These are phyloP conservation scores for Cladosporium cucumerinum DNA, from an alignment of 2,329 filamentous ascomycete genomes.

Conservation along the genomic window DNA sequence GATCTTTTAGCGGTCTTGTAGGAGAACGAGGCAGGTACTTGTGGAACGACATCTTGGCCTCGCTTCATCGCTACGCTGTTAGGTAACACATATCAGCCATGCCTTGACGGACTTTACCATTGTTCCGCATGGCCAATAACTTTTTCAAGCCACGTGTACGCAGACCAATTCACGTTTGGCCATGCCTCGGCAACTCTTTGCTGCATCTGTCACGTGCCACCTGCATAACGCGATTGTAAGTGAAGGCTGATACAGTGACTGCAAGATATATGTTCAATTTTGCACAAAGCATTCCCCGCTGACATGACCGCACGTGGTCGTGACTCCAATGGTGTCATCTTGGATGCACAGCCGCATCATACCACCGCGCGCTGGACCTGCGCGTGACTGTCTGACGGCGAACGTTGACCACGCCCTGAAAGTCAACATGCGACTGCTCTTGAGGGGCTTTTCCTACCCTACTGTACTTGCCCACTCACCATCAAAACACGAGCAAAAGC, in stretches of 20 bases:
- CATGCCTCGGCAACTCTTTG: neutral
- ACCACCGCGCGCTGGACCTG: conserved; percentile 60
- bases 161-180: neutral
- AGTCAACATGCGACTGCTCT: neutral
- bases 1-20: too few relatives aligned
- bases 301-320: conserved; percentile 8
- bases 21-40: too few relatives aligned
- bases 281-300: neutral
- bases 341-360: conserved; percentile 77
- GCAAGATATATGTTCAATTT: neutral
- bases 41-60: neutral
- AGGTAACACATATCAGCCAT: neutral
- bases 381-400: conserved; percentile 61
- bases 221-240: neutral
- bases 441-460: neutral
- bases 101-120: neutral
- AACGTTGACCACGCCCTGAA: neutral
- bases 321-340: conserved; percentile 40
- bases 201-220: neutral
- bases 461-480: neutral
- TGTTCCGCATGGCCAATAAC: neutral
- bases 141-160: neutral
- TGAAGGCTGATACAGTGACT: conserved; percentile 57
- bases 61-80: neutral
- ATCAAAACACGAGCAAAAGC: conserved; percentile 9